Evolutionary conservation across 164 flowering plant species (phyloP).

Genomic region (Platanus orientalis): DNA sequence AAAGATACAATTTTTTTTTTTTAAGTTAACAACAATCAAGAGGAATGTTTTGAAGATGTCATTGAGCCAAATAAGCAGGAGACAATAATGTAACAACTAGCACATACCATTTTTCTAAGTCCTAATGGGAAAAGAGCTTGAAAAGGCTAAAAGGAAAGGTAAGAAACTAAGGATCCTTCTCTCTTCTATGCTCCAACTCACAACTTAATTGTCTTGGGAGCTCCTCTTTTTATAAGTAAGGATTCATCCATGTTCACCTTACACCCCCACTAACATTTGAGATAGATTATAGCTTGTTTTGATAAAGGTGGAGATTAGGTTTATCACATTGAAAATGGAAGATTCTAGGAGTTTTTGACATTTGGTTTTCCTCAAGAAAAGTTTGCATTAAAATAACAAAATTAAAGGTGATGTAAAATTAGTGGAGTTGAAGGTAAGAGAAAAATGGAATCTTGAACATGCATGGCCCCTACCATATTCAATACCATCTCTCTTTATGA

Average conservation of each 20-base stretch:
- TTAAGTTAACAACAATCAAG: background rate
- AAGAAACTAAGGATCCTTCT: background rate
- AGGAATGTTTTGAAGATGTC: background rate
- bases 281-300: slow-evolving; percentile 15
- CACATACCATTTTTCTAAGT: slow-evolving; percentile 27
- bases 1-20: no score
- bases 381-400: no score
- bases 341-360: no score
- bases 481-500: no score
- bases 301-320: no score
- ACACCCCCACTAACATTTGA: slow-evolving; percentile 32
- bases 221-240: slow-evolving; percentile 41
- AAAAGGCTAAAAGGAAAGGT: slow-evolving; percentile 15
- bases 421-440: no score
- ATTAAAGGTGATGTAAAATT: no score
- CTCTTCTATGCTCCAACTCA: slow-evolving; percentile 19
- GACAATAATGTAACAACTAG: background rate
- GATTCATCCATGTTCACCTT: slow-evolving; percentile 8
- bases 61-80: background rate
- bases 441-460: no score
- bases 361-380: no score
- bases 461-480: no score
- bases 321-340: no score
- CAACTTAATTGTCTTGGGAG: slow-evolving; percentile 14
- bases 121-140: slow-evolving; percentile 10